Base-by-base conservation (phyloP, 306 rosid genomes). In the Gastrolobium bilobum region DNA sequence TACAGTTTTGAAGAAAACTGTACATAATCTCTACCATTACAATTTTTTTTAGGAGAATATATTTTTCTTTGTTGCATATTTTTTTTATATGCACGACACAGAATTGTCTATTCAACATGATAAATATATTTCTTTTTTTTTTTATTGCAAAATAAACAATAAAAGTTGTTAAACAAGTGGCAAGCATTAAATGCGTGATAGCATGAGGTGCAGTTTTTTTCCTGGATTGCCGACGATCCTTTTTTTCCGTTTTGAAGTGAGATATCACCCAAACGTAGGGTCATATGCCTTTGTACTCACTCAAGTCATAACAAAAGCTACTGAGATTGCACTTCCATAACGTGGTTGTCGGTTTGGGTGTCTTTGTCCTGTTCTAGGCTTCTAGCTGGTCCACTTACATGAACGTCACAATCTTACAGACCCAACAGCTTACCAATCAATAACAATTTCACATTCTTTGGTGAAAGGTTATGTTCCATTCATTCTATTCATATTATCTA, bases 401-500 rank as follows among this genome's bases (percentile, higher is more conserved):
- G 38, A 8, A 40, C 71, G n/a, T 38, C 44, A 39, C 10, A 37
- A 38, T 30, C 44, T 11, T n/a, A 35, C 68, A 61, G 10, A 61
- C 14, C 71, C 71, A 4, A 65, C 33, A 39, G 4, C 6, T 10
- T n/a, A n/a, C n/a, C n/a, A n/a, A n/a, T n/a, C n/a, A n/a, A n/a
- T n/a, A n/a, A n/a, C n/a, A n/a, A 52, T 9, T 15, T 5, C 26
- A 37, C 15, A 33, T 37, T 11, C 52, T 20, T 20, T 42, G 52
- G 8, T n/a, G 35, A 30, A 65, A 42, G 48, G 31, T 15, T 63
- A 38, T 63, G 33, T 38, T 3, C 48, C 48, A 15, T 14, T 38
- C 68, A 62, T 62, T 62, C 47, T 37, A 38, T 38, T 63, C 48
- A 38, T n/a, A n/a, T n/a, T n/a, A n/a, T n/a, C n/a, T n/a, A n/a